These are phyloP conservation scores for Penicillium soppii DNA, from an alignment of 495 filamentous ascomycete species.

Conservation along the genomic window DNA sequence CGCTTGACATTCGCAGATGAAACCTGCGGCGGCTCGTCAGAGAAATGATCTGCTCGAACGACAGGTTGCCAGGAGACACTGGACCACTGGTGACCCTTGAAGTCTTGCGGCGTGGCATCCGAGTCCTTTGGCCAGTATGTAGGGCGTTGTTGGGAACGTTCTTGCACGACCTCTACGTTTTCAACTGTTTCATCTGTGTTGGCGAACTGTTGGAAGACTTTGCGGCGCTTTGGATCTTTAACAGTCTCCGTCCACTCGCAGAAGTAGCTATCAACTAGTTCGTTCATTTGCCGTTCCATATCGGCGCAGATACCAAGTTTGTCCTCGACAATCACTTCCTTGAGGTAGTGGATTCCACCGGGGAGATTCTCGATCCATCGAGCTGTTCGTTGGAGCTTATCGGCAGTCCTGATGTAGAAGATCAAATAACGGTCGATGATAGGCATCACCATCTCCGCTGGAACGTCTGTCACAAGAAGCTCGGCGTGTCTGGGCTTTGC, in stretches of 20 bases:
- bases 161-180: slow-evolving; percentile 67
- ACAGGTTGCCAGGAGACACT: slow-evolving; percentile 81
- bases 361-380: slow-evolving; percentile 89
- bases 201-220: slow-evolving; percentile 81
- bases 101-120: slow-evolving; percentile 65
- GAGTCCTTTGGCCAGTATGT: slow-evolving; percentile 78
- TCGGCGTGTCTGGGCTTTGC: slow-evolving; percentile 84
- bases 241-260: slow-evolving; percentile 94
- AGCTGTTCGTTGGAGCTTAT: slow-evolving; percentile 91
- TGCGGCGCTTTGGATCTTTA: slow-evolving; percentile 63
- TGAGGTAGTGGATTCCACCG: slow-evolving; percentile 81
- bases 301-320: slow-evolving; percentile 84
- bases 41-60: slow-evolving; percentile 70
- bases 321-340: slow-evolving; percentile 83
- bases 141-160: slow-evolving; percentile 75
- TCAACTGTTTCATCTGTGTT: slow-evolving; percentile 77
- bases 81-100: slow-evolving; percentile 73
- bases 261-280: slow-evolving; percentile 84
- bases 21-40: slow-evolving; percentile 63
- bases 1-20: slow-evolving; percentile 74
- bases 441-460: slow-evolving; percentile 79
- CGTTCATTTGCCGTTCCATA: slow-evolving; percentile 87
- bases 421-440: slow-evolving; percentile 90
- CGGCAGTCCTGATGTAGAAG: slow-evolving; percentile 96
- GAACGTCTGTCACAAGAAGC: slow-evolving; percentile 88